Conservation (phyloP, 192 early-diverging fungal species). For the Coemansia pectinata region DNA sequence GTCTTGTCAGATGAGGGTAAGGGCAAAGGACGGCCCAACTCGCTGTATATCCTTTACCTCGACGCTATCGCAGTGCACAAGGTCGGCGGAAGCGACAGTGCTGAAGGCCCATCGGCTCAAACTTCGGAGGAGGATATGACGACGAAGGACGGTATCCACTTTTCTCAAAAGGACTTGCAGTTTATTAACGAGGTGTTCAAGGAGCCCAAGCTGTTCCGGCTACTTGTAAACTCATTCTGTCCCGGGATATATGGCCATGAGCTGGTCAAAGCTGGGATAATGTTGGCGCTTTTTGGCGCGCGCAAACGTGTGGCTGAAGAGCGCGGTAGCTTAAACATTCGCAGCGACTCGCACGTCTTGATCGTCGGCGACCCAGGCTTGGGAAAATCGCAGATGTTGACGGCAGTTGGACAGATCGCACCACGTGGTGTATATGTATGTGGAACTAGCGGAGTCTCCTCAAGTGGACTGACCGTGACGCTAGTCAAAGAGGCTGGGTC, state of each 20-base stretch:
- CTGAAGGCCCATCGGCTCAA: background rate
- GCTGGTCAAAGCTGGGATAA: slow-evolving; percentile 80
- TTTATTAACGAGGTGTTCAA: slow-evolving; percentile 67
- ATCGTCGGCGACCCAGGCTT: slow-evolving; percentile 86
- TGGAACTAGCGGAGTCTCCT: slow-evolving; percentile 67
- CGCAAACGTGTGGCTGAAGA: slow-evolving; percentile 33
- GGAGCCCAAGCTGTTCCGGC: slow-evolving; percentile 63
- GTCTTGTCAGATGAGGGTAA: slow-evolving; percentile 62
- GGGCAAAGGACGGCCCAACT: slow-evolving; percentile 54
- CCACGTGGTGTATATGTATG: slow-evolving; percentile 80
- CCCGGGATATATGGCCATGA: slow-evolving; percentile 83
- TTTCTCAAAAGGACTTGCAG: slow-evolving; percentile 70
- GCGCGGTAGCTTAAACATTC: slow-evolving; percentile 56
- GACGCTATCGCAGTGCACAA: slow-evolving; percentile 69
- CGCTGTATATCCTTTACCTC: slow-evolving; percentile 74
- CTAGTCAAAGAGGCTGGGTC: slow-evolving; percentile 72
- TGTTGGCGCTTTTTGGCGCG: slow-evolving; percentile 76
- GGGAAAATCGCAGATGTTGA: slow-evolving; percentile 85
- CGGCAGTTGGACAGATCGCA: slow-evolving; percentile 77
- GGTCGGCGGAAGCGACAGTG: slow-evolving; percentile 47
- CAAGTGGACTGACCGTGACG: slow-evolving; percentile 71
- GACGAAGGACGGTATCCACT: slow-evolving; percentile 68
- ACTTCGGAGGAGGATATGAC: slow-evolving; percentile 42
- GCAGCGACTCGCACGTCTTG: slow-evolving; percentile 71
- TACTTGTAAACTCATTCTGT: slow-evolving; percentile 79